Evolutionary conservation across 306 rosid genomes (phyloP), one percentile per base, ranked within the genome.

Genomic region (Cucurbita ficifolia): DNA sequence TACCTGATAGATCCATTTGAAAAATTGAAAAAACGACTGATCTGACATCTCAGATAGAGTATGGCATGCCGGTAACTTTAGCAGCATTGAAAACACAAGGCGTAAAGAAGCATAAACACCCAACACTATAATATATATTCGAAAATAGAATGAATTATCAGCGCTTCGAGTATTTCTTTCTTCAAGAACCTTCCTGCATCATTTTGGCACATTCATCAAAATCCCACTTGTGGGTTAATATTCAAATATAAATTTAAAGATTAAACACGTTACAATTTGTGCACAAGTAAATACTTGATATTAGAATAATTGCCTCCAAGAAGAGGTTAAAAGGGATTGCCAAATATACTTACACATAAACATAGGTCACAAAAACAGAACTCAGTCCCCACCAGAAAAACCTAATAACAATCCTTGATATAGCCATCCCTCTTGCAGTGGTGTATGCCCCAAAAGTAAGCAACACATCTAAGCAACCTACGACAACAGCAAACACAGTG

Each of bases 1-100:
- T 79, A 83, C 98, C 89, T 90, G 89, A 85, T 89, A 94, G 79
- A 90, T 94, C 98, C 98, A 94, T 86, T 94, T 94, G 68, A 94
- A 94, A 85, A 94, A 94, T 70, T 90, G 98, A 84, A 94, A 94
- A 78, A 94, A 90, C 36, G 96, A 77, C 63, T 90, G 97, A 82
- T 94, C 92, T 49, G 96, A 89, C 96, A 89, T 87, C 70, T 81
- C 96, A 70, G 98, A 94, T 51, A 94, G 88, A 56, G 35, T 3
- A 78, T 94, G 98, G 80, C 98, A 94, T 18, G 87, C 97, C 1
- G 98, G 98, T 75, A 94, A 24, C 79, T 90, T 90, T 19, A 90
- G 87, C 76, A 87, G 65, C 48, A 94, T 76, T 0, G 88, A 91
- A 82, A 90, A 13, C 76, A 74, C 74, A 42, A 94, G 73, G 46